These are phyloP conservation scores for Piper longum DNA, from an alignment of 164 flowering plant species.

Conservation along the genomic window DNA sequence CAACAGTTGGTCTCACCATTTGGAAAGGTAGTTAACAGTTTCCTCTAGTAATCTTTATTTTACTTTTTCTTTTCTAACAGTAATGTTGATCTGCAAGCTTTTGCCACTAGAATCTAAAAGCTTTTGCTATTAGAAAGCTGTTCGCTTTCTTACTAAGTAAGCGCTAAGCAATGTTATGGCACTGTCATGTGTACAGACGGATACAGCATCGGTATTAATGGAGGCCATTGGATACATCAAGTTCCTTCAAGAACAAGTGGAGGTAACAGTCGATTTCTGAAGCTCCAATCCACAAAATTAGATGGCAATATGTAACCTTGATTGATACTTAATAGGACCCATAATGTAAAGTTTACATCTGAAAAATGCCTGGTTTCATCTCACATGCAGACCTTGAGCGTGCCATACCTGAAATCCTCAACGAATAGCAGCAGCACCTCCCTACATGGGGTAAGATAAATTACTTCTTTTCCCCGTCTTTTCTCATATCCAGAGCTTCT, in stretches of 20 bases:
- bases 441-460: not conserved
- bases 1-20: slow-evolving; percentile 94
- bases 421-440: not conserved
- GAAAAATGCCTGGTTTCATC: too few species aligned
- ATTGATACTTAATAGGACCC: too few species aligned
- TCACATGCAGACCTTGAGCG: slow-evolving; percentile 67
- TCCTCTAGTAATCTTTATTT: not conserved
- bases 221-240: slow-evolving; percentile 96
- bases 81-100: too few species aligned
- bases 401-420: slow-evolving; percentile 79
- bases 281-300: not conserved
- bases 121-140: too few species aligned
- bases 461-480: not conserved
- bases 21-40: slow-evolving; percentile 47
- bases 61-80: not conserved
- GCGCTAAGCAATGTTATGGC: not conserved
- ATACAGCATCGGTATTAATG: slow-evolving; percentile 91
- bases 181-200: slow-evolving; percentile 52
- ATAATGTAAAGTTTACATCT: too few species aligned
- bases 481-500: too few species aligned
- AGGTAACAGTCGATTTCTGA: slow-evolving; percentile 39
- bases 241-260: slow-evolving; percentile 88
- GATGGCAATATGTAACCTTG: too few species aligned
- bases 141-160: not conserved
- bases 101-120: too few species aligned